A percentile compares a stretch with the other conserved stretches of the same genome.
These are phyloP conservation scores for Alectoria sarmentosa DNA, from an alignment of 495 filamentous ascomycete species.

Conservation along the genomic window DNA sequence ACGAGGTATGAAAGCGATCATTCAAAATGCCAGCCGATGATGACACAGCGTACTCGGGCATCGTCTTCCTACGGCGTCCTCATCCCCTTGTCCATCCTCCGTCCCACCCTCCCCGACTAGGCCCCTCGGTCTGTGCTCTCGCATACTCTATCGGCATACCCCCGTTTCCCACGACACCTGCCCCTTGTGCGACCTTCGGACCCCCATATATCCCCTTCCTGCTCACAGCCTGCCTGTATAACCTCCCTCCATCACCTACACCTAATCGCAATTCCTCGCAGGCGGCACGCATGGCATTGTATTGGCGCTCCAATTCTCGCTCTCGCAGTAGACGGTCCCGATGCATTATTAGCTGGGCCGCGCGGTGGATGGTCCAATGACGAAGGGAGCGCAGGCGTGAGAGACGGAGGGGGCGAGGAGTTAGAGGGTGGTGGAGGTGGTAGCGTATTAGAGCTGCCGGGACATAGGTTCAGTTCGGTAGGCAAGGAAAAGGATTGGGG, in stretches of 20 bases:
- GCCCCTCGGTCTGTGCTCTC: constrained; percentile 71
- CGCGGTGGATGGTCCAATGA: constrained; percentile 99
- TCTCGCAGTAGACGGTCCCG: constrained; percentile 53
- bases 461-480: constrained; percentile 2
- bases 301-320: constrained; percentile 61
- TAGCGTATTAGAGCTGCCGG: constrained; percentile 54
- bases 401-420: constrained; percentile 75
- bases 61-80: neutral
- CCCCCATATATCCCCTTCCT: constrained; percentile 68
- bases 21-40: neutral
- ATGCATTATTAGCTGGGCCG: constrained; percentile 69
- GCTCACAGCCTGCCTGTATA: constrained; percentile 78
- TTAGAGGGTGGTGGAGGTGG: constrained; percentile 55
- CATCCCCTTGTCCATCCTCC: constrained; percentile 46
- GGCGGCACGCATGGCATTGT: constrained; percentile 69
- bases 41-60: neutral
- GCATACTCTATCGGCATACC: constrained; percentile 83
- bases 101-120: constrained; percentile 68
- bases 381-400: constrained; percentile 80
- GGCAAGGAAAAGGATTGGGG: neutral
- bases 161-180: constrained; percentile 28
- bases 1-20: neutral
- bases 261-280: constrained; percentile 74
- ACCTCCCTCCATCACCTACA: constrained; percentile 63
- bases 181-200: constrained; percentile 18